Evolutionary conservation across 441 rosid species (phyloP).

Genomic region (Corymbia calophylla): DNA sequence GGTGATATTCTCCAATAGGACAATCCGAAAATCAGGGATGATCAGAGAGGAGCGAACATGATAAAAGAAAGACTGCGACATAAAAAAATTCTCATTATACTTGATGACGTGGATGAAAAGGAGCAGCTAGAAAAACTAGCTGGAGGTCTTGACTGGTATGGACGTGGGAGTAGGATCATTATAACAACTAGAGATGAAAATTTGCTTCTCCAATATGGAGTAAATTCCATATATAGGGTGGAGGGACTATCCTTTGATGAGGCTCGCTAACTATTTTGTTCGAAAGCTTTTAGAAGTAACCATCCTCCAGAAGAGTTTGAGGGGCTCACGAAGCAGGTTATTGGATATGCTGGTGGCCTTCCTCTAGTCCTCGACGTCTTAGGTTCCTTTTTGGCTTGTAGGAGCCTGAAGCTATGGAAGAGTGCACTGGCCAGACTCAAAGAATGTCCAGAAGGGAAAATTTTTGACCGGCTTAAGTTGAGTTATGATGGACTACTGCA

Average conservation of each 20-base stretch:
- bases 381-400: conserved; percentile 10
- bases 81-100: not conserved
- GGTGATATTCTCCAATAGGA: fast-evolving
- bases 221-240: not conserved
- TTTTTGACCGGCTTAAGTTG: conserved; percentile 19
- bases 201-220: conserved; percentile 13
- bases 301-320: not conserved
- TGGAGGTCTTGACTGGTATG: conserved; percentile 25
- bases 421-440: not conserved
- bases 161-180: conserved; percentile 30
- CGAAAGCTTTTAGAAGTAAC: conserved; percentile 15
- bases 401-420: conserved; percentile 12
- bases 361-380: conserved; percentile 34
- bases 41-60: too few relatives aligned
- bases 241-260: not conserved
- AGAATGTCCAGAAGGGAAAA: conserved; percentile 3
- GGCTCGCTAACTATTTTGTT: conserved; percentile 22
- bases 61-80: too few relatives aligned
- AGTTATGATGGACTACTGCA: conserved; percentile 27
- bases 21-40: too few relatives aligned
- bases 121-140: conserved; percentile 14
- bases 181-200: conserved; percentile 28
- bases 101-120: conserved; percentile 22
- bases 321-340: not conserved
- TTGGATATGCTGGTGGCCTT: conserved; percentile 22